Evolutionary conservation across 1,139 yeast genomes (phyloP), one percentile per base, ranked within the genome.

Genomic region (Barnettozyma hawaiiensis): DNA sequence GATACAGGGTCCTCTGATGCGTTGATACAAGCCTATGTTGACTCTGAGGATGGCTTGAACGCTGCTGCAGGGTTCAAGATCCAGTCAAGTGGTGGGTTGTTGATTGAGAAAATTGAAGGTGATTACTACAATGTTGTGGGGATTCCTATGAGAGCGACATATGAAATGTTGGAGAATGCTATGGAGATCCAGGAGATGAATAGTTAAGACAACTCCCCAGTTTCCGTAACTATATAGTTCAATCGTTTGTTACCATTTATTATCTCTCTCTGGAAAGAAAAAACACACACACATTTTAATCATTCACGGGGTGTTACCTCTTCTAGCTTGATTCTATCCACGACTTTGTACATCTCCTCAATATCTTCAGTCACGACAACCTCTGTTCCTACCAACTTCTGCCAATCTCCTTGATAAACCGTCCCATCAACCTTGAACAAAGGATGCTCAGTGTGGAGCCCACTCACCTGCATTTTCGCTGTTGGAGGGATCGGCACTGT

Each of bases 61-160:
- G 97, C 85, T 1, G 97, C 97, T 1, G 98, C 97, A 7, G 98
- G 98, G 1, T 89, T 87, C 65, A 82, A 81, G 54, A 82, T 83
- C 47, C 97, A 92, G 61, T 85, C 81, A 2, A 59, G 60, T 15
- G 90, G 92, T 0, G 82, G 85, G 4, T 57, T 81, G 36, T 64
- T 92, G 47, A 76, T 92, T 50, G 64, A 70, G 31, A 62, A 65
- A 15, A 74, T 89, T 14, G 69, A 70, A 2, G 98, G 98, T 1
- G 97, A 90, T 58, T 86, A 76, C 57, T 81, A 73, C 61, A 90
- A 87, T 58, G 85, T 87, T n/a, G 92, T 92, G 8, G 98, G 98
- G 0, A 65, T 92, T 45, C 97, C 98, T 0, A 76, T 79, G 20
- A 70, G 72, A 44, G 68, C 65, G 27, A 78, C 92, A 0, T 75